Percentiles rank a stretch among this genome's conserved stretches.
phyloP scores from a whole-genome alignment of 2,329 filamentous ascomycete genomes.

The Blastomyces gilchristii region DNA sequence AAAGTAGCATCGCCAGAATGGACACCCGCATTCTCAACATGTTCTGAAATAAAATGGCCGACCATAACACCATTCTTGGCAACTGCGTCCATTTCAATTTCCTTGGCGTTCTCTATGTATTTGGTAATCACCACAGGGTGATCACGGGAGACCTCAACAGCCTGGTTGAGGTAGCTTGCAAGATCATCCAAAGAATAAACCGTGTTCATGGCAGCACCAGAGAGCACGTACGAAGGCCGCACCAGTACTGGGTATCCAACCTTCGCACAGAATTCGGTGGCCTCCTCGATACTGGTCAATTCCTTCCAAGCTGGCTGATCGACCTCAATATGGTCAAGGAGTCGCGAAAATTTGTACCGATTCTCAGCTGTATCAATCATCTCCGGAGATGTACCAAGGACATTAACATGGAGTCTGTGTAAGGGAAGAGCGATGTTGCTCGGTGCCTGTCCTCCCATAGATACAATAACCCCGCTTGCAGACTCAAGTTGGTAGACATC shows the following conservation, averaged over 20 bases:
- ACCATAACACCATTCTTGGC: constrained; percentile 81
- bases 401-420: constrained; percentile 78
- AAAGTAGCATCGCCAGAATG: constrained; percentile 96
- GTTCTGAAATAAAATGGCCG: constrained; percentile 95
- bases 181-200: constrained; percentile 94
- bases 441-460: constrained; percentile 93
- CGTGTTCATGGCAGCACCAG: constrained; percentile 97
- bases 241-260: constrained; percentile 92
- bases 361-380: constrained; percentile 99
- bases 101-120: constrained; percentile 98
- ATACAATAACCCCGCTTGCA: constrained; percentile 75
- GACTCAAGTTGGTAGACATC: constrained; percentile 88
- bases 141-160: constrained; percentile 83
- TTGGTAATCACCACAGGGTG: constrained; percentile 98
- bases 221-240: constrained; percentile 90
- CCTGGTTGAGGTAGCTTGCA: constrained; percentile 78
- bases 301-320: constrained; percentile 99
- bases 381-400: constrained; percentile 90
- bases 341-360: constrained; percentile 95
- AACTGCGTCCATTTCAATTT: constrained; percentile 99
- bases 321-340: constrained; percentile 88
- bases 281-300: constrained; percentile 86
- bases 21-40: constrained; percentile 96
- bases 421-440: constrained; percentile 95
- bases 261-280: constrained; percentile 72